Conservation (phyloP, 371 early-diverging fungal genomes). For the Mucor piriformis region DNA sequence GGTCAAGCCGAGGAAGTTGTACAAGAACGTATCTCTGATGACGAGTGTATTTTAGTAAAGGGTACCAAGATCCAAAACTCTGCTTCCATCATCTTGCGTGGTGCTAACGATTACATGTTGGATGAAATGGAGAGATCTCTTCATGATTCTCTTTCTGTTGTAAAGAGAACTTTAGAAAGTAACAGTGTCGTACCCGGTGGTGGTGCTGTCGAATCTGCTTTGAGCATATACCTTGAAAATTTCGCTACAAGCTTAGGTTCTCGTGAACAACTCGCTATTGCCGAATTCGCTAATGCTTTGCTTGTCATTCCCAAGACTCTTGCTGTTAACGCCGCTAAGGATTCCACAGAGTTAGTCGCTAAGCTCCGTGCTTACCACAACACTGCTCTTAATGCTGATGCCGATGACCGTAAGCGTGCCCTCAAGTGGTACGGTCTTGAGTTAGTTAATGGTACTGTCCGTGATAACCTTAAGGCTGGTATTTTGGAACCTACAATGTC, state of each 20-base stretch:
- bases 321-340: slow-evolving; percentile 98
- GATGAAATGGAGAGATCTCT: slow-evolving; percentile 99
- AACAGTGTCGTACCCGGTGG: slow-evolving; percentile 99
- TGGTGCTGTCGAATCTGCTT: slow-evolving; percentile 98
- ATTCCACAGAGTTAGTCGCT: slow-evolving; percentile 96
- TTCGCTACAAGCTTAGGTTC: slow-evolving; percentile 89
- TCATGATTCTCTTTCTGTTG: slow-evolving; percentile 97
- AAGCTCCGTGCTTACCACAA: slow-evolving; percentile 96
- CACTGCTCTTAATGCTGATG: slow-evolving; percentile 72
- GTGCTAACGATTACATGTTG: slow-evolving; percentile 98
- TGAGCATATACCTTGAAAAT: slow-evolving; percentile 98
- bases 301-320: slow-evolving; percentile 98
- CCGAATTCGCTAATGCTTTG: slow-evolving; percentile 97
- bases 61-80: slow-evolving; percentile 93
- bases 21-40: slow-evolving; percentile 97
- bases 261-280: slow-evolving; percentile 97
- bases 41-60: slow-evolving; percentile 97
- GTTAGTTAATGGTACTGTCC: slow-evolving; percentile 89
- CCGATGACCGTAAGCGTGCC: slow-evolving; percentile 72
- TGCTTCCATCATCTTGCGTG: slow-evolving; percentile 95
- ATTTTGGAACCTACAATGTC: slow-evolving; percentile 99
- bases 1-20: slow-evolving; percentile 97
- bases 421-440: slow-evolving; percentile 96
- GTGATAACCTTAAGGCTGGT: slow-evolving; percentile 97
- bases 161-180: slow-evolving; percentile 98